A percentile compares a stretch with the other conserved stretches of the same genome.
These are phyloP conservation scores for Polychytrium aggregatum DNA, from an alignment of 192 early-diverging fungal genomes.

Conservation along the genomic window DNA sequence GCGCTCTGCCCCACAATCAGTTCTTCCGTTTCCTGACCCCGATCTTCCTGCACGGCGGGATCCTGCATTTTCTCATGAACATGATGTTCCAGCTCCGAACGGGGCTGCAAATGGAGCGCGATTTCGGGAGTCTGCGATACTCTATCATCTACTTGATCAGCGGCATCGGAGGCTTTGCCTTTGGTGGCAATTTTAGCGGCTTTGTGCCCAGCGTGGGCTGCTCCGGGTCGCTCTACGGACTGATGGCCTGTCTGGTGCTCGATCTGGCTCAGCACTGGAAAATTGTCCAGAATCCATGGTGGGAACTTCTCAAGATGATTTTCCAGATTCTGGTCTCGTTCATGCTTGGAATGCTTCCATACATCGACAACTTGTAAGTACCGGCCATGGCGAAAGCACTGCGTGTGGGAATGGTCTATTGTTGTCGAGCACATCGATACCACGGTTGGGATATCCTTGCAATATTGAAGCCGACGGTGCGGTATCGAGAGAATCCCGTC, in stretches of 20 bases:
- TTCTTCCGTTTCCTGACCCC: conserved; percentile 70
- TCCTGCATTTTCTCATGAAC: conserved; percentile 70
- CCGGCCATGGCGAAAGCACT: no score
- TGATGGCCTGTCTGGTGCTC: conserved; percentile 68
- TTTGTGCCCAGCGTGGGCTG: not conserved
- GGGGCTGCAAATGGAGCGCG: conserved; percentile 62
- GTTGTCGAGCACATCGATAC: no score
- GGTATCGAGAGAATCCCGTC: no score
- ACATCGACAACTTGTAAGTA: conserved; percentile 76
- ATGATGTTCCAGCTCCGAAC: conserved; percentile 54
- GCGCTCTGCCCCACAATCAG: no score
- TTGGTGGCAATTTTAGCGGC: conserved; percentile 60
- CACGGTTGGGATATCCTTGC: no score
- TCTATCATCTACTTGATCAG: conserved; percentile 58
- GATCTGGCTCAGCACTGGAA: conserved; percentile 73
- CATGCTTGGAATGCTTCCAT: conserved; percentile 62
- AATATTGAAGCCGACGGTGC: no score
- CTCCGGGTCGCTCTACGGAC: not conserved
- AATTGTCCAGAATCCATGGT: conserved; percentile 47
- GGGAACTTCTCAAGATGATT: conserved; percentile 57
- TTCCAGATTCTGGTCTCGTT: conserved; percentile 55
- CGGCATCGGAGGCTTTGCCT: conserved; percentile 69
- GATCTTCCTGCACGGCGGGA: conserved; percentile 75
- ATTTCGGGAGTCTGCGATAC: conserved; percentile 64
- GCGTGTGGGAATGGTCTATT: no score